Evolutionary conservation across 1,139 yeast genomes (phyloP).

Genomic region (Saccharomyces hybrid): DNA sequence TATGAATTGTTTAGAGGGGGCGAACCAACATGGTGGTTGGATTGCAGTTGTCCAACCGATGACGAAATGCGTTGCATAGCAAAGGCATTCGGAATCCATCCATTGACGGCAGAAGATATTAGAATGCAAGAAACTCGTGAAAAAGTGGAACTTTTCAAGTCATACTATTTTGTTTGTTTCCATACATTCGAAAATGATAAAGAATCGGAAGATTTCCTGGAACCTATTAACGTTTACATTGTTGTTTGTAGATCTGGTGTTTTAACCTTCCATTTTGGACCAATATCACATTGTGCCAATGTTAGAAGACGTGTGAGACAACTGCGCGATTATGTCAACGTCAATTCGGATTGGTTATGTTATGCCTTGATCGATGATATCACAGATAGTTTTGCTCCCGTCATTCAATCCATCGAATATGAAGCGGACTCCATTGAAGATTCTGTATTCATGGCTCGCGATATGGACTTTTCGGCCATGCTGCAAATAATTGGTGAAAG

Average conservation of each 20-base stretch:
- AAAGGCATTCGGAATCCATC: constrained; percentile 75
- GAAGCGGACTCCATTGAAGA: constrained; percentile 94
- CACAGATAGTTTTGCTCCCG: constrained; percentile 90
- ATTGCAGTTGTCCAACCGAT: constrained; percentile 62
- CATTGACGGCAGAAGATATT: constrained; percentile 79
- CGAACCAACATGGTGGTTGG: constrained; percentile 63
- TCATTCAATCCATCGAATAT: constrained; percentile 74
- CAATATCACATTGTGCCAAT: constrained; percentile 73
- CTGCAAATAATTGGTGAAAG: constrained; percentile 80
- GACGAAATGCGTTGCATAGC: constrained; percentile 58
- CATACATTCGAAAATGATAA: constrained; percentile 72
- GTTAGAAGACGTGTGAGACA: constrained; percentile 91
- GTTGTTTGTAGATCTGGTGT: constrained; percentile 84
- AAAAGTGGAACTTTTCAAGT: constrained; percentile 69
- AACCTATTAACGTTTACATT: constrained; percentile 80
- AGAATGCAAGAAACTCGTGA: constrained; percentile 81
- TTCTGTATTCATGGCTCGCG: constrained; percentile 58
- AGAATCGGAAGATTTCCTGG: constrained; percentile 74
- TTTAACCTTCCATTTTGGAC: constrained; percentile 77
- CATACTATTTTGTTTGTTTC: constrained; percentile 74
- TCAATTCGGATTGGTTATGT: constrained; percentile 88
- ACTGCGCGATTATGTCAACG: constrained; percentile 77
- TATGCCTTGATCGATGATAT: constrained; percentile 91
- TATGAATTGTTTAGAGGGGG: constrained; percentile 51
- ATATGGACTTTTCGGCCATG: constrained; percentile 63